Evolutionary conservation across 2,329 filamentous ascomycete species (phyloP), one percentile per base, ranked within the genome.

Genomic region (Colletotrichum incanum): DNA sequence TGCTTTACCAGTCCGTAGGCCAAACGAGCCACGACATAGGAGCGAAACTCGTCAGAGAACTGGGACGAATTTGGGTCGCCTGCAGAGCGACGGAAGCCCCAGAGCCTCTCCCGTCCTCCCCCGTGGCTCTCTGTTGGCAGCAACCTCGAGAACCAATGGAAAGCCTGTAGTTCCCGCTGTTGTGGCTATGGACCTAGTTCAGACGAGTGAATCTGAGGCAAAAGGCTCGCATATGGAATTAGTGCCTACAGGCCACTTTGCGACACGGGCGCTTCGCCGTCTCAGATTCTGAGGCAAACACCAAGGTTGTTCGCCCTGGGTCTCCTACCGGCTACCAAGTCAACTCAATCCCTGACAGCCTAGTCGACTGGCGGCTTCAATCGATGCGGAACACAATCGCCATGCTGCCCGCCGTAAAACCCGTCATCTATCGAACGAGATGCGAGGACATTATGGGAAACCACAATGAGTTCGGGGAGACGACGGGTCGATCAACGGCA

Each of bases 51-150:
- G 86, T 96, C n/a, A 85, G 87, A 52, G 89, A 90, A 34, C 88
- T 96, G 8, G 92, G 93, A 8, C 90, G 87, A 61, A 95, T 96
- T 84, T 98, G 7, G 83, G 88, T 9, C 88, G 94, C 70, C 37
- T 45, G 14, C 20, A 26, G 43, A 49, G 18, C 37, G 41, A 45
- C 58, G 12, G 37, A 37, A 28, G 28, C 52, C 52, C n/a, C 28
- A 52, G 26, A 63, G 69, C 50, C 65, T 63, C 58, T 68, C 54
- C 69, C 59, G 39, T 31, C 39, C 26, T 43, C 43, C 14, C 47
- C 23, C 28, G 28, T 4, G 28, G 28, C 28, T 31, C 28, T 31
- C 28, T 31, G 28, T 31, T 31, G 28, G 28, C 28, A 31, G 6
- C 28, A 6, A 31, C 6, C 28, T 31, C 28, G 20, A 37, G n/a